Evolutionary conservation across 1,139 yeast genomes (phyloP).

Genomic region (Blastobotrys persicus): DNA sequence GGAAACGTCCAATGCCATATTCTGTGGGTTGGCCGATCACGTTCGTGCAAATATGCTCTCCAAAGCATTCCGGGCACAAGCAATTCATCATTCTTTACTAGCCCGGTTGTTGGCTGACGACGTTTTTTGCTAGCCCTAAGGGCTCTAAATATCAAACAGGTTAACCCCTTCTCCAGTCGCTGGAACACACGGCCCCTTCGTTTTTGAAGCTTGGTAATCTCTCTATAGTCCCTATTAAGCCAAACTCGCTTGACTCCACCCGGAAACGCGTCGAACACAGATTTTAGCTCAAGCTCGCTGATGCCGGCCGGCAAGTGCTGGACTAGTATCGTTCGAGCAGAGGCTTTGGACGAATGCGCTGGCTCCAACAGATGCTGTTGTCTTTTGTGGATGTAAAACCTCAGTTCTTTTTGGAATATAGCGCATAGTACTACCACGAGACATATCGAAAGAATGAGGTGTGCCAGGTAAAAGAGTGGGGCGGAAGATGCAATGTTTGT

Average conservation of each 20-base stretch:
- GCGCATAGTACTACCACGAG: constrained; percentile 21
- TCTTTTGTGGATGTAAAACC: constrained; percentile 26
- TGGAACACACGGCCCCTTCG: constrained; percentile 20
- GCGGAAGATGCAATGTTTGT: constrained; percentile 27
- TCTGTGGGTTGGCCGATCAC: constrained; percentile 20
- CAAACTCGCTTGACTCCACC: constrained; percentile 31
- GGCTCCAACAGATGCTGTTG: constrained; percentile 24
- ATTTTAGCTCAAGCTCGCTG: constrained; percentile 18
- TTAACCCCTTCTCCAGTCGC: constrained; percentile 27
- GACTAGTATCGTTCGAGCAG: constrained; percentile 32
- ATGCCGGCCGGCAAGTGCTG: constrained; percentile 26
- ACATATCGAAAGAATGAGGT: constrained; percentile 26
- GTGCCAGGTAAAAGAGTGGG: constrained; percentile 27
- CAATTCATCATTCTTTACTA: constrained; percentile 10
- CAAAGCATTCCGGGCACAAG: constrained; percentile 28
- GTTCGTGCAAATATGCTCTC: constrained; percentile 23
- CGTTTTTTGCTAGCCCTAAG: constrained; percentile 8
- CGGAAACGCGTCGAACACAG: constrained; percentile 26
- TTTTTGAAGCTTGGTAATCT: constrained; percentile 22
- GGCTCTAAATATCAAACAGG: constrained; percentile 14
- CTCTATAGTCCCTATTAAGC: constrained; percentile 32
- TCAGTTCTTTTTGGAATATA: constrained; percentile 29
- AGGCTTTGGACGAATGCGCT: constrained; percentile 24
- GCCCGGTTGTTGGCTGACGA: constrained; percentile 8
- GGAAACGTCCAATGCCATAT: constrained; percentile 13